A percentile compares a stretch with the other conserved stretches of the same genome.
phyloP scores from a whole-genome alignment of 2,329 filamentous ascomycete species.

The Pseudogymnoascus sp. region DNA sequence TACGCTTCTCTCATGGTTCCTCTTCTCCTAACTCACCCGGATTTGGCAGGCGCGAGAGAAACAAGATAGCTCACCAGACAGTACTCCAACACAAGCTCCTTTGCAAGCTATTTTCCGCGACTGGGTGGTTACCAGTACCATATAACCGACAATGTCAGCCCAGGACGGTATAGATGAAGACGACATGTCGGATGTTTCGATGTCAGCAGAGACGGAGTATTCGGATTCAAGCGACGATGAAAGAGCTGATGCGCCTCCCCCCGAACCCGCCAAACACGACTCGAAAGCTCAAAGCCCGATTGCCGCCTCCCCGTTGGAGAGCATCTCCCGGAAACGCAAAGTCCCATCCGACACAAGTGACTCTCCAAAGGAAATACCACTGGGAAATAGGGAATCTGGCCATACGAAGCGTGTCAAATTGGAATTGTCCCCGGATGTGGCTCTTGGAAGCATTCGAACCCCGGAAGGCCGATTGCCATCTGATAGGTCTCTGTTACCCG shows the following conservation, averaged over 20 bases:
- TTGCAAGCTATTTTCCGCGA: conserved; percentile 14
- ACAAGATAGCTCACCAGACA: background rate
- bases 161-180: conserved; percentile 6
- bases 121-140: conserved; percentile 11
- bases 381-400: conserved; percentile 16
- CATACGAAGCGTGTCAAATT: conserved; percentile 24
- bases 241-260: background rate
- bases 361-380: conserved; percentile 13
- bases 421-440: conserved; percentile 14
- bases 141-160: conserved; percentile 13
- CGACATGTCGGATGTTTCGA: conserved; percentile 11
- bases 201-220: conserved; percentile 10
- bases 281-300: background rate
- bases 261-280: background rate
- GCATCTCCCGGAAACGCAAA: conserved; percentile 9
- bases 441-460: conserved; percentile 14
- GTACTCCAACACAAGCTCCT: conserved; percentile 9
- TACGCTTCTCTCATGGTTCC: conserved; percentile 8
- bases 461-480: conserved; percentile 17
- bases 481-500: conserved; percentile 39
- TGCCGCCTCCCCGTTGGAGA: background rate
- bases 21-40: background rate
- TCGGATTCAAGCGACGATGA: conserved; percentile 9
- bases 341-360: conserved; percentile 24
- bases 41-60: background rate